Conservation (phyloP, 257 asterid species). For the Thymus quinquecostatus region DNA sequence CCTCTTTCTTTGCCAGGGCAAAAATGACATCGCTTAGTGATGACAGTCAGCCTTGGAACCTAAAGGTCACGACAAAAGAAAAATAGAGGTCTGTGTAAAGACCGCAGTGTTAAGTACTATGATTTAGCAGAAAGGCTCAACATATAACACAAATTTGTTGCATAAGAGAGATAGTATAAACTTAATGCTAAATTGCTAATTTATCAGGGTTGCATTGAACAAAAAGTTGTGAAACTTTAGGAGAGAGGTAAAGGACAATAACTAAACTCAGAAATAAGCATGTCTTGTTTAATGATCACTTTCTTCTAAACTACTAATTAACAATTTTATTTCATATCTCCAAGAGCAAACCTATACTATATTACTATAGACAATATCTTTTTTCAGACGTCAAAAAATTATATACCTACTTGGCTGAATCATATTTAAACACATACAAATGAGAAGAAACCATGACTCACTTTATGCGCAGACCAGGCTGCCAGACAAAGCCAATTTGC, state of each 20-base stretch:
- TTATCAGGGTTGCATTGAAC: neutral
- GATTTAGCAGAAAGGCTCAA: neutral
- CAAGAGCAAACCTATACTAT: neutral
- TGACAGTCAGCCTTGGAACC: conserved; percentile 18
- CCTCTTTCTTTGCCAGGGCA: too few relatives aligned
- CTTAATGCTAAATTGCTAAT: too few relatives aligned
- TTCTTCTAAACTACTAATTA: neutral
- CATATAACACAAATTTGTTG: neutral
- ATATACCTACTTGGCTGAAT: neutral
- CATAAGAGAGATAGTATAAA: neutral
- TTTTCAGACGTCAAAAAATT: neutral
- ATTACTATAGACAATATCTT: neutral
- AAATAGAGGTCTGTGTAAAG: conserved; percentile 5
- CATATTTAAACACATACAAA: conserved; percentile 13
- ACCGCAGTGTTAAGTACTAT: neutral
- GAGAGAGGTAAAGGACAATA: conserved; percentile 1
- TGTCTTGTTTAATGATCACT: too few relatives aligned
- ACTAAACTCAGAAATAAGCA: neutral
- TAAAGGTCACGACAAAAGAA: neutral
- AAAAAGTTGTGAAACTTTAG: neutral
- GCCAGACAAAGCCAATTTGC: conserved; percentile 80
- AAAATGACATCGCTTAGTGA: too few relatives aligned
- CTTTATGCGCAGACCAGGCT: conserved; percentile 73
- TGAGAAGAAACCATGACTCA: conserved; percentile 35
- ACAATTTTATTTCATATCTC: conserved; percentile 6